These are phyloP conservation scores for Allomyces macrogynus DNA, from an alignment of 192 early-diverging fungal genomes.

Conservation along the genomic window DNA sequence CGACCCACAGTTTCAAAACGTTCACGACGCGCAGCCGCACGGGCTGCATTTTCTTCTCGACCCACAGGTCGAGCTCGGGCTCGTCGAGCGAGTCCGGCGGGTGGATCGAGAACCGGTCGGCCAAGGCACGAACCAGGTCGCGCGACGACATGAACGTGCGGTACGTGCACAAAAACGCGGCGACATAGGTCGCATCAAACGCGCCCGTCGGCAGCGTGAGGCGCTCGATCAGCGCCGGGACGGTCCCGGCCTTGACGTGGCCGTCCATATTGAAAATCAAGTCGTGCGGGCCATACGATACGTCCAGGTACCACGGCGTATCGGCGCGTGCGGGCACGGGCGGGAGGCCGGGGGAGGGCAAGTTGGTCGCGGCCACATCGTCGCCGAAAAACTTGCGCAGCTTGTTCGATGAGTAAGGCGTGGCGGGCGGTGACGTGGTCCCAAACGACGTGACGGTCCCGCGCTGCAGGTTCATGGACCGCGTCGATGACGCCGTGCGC, in stretches of 20 bases:
- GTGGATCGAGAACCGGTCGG: slow-evolving; percentile 53
- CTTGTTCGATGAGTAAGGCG: slow-evolving; percentile 9
- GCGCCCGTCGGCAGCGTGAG: slow-evolving; percentile 67
- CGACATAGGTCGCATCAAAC: slow-evolving; percentile 55
- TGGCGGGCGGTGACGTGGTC: no score
- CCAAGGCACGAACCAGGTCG: slow-evolving; percentile 53
- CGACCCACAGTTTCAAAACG: slow-evolving; percentile 85
- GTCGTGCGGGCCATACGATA: slow-evolving; percentile 53
- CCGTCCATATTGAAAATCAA: slow-evolving; percentile 72
- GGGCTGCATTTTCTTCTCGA: slow-evolving; percentile 67
- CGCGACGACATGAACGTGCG: slow-evolving; percentile 68
- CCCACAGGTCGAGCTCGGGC: slow-evolving; percentile 54
- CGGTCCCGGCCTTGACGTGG: slow-evolving; percentile 74
- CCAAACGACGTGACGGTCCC: slow-evolving; percentile 4
- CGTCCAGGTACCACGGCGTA: slow-evolving; percentile 58
- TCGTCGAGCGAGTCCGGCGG: slow-evolving; percentile 42
- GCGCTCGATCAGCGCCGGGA: slow-evolving; percentile 64
- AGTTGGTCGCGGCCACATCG: slow-evolving; percentile 15
- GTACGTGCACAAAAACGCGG: slow-evolving; percentile 83
- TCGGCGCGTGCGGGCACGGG: slow-evolving; percentile 8
- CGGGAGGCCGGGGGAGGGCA: slow-evolving; percentile 6
- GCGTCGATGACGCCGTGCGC: slow-evolving; percentile 10
- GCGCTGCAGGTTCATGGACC: slow-evolving; percentile 13
- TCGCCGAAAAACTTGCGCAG: slow-evolving; percentile 38
- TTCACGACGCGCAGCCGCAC: slow-evolving; percentile 85